Percentiles rank a stretch among this genome's conserved stretches.
Evolutionary conservation across 805 yeast species (phyloP).

Genomic region (Spathaspora arborariae): DNA sequence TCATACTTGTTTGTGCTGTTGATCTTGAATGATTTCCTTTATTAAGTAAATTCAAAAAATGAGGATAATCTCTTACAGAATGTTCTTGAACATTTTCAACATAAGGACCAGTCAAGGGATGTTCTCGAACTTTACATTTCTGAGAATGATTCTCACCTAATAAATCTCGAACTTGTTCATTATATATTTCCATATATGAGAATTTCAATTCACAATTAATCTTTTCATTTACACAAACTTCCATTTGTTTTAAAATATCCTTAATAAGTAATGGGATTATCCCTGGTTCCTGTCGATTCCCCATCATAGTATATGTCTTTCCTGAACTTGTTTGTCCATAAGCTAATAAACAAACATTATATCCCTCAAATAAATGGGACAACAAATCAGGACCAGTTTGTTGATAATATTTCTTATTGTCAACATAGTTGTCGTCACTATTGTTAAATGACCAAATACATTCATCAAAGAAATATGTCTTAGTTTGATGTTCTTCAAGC

Average conservation of each 20-base stretch:
- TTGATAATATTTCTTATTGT: conserved; percentile 50
- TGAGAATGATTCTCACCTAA: conserved; percentile 22
- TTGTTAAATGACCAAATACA: conserved; percentile 14
- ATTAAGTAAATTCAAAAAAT: conserved; percentile 44
- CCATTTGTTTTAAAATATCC: conserved; percentile 47
- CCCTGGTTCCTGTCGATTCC: conserved; percentile 31
- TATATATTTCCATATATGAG: conserved; percentile 72
- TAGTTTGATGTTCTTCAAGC: conserved; percentile 10
- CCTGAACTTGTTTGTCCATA: conserved; percentile 44
- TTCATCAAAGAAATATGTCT: conserved; percentile 17
- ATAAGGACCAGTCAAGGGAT: conserved; percentile 63
- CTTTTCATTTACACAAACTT: conserved; percentile 30
- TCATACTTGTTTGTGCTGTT: conserved; percentile 72
- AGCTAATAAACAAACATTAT: conserved; percentile 39
- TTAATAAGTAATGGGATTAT: conserved; percentile 43
- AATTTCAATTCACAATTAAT: conserved; percentile 41
- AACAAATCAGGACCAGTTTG: conserved; percentile 57
- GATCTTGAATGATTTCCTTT: conserved; percentile 56
- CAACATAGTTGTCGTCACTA: conserved; percentile 27
- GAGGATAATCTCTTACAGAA: conserved; percentile 43
- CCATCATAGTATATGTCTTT: conserved; percentile 43
- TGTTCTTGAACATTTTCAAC: conserved; percentile 64
- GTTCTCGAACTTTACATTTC: conserved; percentile 58
- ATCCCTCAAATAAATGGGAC: conserved; percentile 43
- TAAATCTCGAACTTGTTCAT: conserved; percentile 71